Conservation (phyloP, 208 protist species). For the Crithidia expoeki region DNA sequence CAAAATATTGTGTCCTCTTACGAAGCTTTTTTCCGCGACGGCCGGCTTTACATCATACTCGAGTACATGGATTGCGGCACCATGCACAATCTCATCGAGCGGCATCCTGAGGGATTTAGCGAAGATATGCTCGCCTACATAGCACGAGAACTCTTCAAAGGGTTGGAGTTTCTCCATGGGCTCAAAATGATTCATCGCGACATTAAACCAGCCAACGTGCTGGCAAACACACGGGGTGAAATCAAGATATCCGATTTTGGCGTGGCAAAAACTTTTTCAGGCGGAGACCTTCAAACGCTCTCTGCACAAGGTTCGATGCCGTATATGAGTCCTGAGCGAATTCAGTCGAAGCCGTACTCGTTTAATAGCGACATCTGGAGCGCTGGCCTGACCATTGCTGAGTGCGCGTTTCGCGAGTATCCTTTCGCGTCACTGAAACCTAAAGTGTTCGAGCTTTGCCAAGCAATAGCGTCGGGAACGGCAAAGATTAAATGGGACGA, state of each 20-base stretch:
- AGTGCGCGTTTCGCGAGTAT: constrained; percentile 86
- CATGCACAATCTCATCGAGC: constrained; percentile 84
- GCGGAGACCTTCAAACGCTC: constrained; percentile 75
- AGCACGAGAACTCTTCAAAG: constrained; percentile 82
- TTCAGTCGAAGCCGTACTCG: constrained; percentile 89
- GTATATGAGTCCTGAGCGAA: constrained; percentile 95
- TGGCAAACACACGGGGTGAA: constrained; percentile 95
- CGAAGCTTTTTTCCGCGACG: constrained; percentile 91
- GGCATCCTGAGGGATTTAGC: constrained; percentile 65
- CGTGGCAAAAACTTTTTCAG: constrained; percentile 88
- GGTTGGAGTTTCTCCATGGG: constrained; percentile 83
- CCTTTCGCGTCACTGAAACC: constrained; percentile 80
- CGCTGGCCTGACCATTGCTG: constrained; percentile 88
- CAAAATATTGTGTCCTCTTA: constrained; percentile 91
- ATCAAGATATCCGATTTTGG: constrained; percentile 98
- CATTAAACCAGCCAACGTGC: constrained; percentile 97
- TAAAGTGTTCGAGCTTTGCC: constrained; percentile 83
- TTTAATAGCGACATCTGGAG: constrained; percentile 94
- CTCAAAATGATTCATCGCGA: constrained; percentile 95
- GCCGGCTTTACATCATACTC: constrained; percentile 85
- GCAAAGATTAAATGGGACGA: constrained; percentile 74
- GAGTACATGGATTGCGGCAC: constrained; percentile 92
- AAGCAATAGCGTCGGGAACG: constrained; percentile 66
- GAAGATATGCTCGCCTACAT: constrained; percentile 88
- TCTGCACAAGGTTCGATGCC: constrained; percentile 91